Evolutionary conservation across 1,284 basidiomycete genomes (phyloP), one percentile per base, ranked within the genome.

Genomic region (Irpex rosettiformis): DNA sequence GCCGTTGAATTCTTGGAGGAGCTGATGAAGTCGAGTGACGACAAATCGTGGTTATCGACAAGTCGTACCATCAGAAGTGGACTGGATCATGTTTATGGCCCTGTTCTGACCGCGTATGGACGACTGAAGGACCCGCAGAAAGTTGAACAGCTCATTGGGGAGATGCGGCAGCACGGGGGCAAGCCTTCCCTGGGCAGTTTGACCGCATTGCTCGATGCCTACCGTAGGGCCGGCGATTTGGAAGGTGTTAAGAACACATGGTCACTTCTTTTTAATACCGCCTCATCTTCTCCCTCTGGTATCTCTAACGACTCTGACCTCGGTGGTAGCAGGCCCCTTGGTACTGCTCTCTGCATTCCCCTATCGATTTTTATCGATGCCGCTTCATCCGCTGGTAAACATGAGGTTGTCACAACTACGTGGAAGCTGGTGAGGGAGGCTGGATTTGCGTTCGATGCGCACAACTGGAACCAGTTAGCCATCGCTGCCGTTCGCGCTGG

Each of bases 391-490:
- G 82, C 81, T 0, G 89, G 88, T 1, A 71, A 75, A 40, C 87
- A 93, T 67, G 62, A 70, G 6, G 82, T 88, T 58, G 81, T 97
- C 42, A 82, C 87, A 18, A 69, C 73, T 10, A 76, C 83, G 0
- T 98, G 96, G 96, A 73, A 77, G 16, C 69, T 76, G 28, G 81
- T 93, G 52, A 81, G 84, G 61, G 64, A 74, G 4, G 72, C 79
- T n/a, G 93, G 93, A 1, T 91, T 96, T 65, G 80, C 80, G 2
- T 94, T 96, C 68, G 94, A 98, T 69, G 82, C 91, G 10, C 86
- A 91, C 66, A 98, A 98, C 73, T 99, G 94, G 91, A 98, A 98
- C 69, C 87, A 93, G 67, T 79, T 96, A 24, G 82, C 80, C 24
- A 77, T 88, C 3, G 90, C 89, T 11, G 81, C 96, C 30, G 79